Conservation (phyloP, 2,329 filamentous ascomycete genomes). For the Claviceps sp. region DNA sequence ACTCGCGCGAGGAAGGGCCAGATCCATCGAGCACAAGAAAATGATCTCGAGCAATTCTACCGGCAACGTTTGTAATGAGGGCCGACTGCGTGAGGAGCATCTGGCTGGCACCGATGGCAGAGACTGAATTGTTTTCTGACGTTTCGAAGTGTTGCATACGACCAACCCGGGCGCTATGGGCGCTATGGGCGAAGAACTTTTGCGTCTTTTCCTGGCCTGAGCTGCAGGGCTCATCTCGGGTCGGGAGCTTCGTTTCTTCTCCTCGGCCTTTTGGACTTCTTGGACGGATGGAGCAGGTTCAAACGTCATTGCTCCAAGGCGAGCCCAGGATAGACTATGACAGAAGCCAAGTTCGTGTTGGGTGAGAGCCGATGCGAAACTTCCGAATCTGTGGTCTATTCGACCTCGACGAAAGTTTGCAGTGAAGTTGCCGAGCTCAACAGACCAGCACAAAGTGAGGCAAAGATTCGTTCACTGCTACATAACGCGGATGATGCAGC, state of each 20-base stretch:
- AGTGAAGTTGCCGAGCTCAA: neutral
- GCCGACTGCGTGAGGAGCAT: constrained; percentile 14
- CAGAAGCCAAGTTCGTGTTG: neutral
- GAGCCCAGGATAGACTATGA: neutral
- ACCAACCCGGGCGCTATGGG: constrained; percentile 6
- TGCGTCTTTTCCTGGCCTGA: constrained; percentile 32
- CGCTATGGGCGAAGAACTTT: constrained; percentile 8
- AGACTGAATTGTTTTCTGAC: constrained; percentile 16
- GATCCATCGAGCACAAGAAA: constrained; percentile 34
- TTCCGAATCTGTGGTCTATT: too few species aligned
- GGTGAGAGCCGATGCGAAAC: neutral
- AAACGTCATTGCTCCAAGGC: too few species aligned
- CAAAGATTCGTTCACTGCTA: too few species aligned
- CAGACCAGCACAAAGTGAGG: too few species aligned
- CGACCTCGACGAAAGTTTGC: neutral
- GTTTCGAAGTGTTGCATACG: neutral
- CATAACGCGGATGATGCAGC: too few species aligned
- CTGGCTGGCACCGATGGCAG: constrained; percentile 17
- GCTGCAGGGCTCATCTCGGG: constrained; percentile 33
- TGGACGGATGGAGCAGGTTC: neutral
- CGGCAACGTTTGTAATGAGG: constrained; percentile 27
- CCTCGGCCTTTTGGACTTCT: neutral
- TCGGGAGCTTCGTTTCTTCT: neutral
- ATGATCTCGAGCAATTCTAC: constrained; percentile 41
- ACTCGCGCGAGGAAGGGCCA: constrained; percentile 32